phyloP scores from a whole-genome alignment of 1,139 yeast species.

The Nakaseomyces bracarensis region DNA sequence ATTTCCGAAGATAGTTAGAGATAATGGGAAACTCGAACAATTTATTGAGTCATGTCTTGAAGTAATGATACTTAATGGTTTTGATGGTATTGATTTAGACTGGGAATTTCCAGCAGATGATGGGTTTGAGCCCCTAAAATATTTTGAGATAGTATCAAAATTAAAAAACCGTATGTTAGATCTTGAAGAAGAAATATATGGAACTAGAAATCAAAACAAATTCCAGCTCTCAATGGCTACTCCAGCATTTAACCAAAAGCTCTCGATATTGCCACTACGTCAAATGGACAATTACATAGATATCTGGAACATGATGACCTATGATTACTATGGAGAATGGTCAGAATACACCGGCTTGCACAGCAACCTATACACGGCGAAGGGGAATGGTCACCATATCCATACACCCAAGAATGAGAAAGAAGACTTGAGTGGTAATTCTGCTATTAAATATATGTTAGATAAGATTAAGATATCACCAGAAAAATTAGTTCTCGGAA shows the following conservation, averaged over 20 bases:
- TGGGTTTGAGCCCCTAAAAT: conserved; percentile 38
- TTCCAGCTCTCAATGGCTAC: conserved; percentile 63
- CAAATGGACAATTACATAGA: conserved; percentile 52
- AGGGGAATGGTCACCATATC: conserved; percentile 6
- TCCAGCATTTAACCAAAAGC: conserved; percentile 53
- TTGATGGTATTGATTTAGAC: conserved; percentile 90
- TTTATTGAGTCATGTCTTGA: conserved; percentile 48
- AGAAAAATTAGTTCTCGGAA: conserved; percentile 62
- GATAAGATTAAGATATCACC: conserved; percentile 37
- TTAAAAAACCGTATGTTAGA: conserved; percentile 39
- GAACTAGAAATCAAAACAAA: conserved; percentile 24
- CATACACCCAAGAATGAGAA: conserved; percentile 32
- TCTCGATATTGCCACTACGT: conserved; percentile 37
- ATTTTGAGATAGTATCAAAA: conserved; percentile 39
- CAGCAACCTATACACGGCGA: conserved; percentile 47
- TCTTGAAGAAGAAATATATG: conserved; percentile 30
- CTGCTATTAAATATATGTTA: conserved; percentile 42
- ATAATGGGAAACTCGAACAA: conserved; percentile 33
- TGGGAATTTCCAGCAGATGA: conserved; percentile 76
- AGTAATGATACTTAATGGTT: conserved; percentile 46
- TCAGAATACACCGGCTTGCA: conserved; percentile 54
- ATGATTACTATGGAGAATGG: conserved; percentile 83
- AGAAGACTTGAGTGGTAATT: conserved; percentile 41
- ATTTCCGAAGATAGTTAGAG: conserved; percentile 42
- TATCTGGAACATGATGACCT: conserved; percentile 85